Evolutionary conservation across 768 basidiomycete genomes (phyloP).

Genomic region (Rhodotorula babjevae): DNA sequence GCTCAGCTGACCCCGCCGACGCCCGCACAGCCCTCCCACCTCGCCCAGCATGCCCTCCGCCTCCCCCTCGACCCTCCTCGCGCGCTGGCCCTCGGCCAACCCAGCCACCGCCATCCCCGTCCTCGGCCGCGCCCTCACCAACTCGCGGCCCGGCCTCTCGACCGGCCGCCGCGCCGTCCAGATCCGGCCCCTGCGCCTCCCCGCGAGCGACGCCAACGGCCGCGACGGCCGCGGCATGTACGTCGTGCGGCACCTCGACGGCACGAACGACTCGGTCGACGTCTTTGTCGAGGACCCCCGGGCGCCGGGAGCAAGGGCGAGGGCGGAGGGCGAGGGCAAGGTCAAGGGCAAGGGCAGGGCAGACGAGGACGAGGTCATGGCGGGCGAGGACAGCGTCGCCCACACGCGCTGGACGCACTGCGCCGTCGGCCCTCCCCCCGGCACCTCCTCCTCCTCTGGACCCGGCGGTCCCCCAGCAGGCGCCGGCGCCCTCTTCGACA

Average conservation of each 20-base stretch:
- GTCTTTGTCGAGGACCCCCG: slow-evolving; percentile 32
- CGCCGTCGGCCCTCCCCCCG: slow-evolving; percentile 9
- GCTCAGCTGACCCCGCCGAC: no score
- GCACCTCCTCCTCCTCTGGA: background rate
- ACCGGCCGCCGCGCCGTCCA: slow-evolving; percentile 25
- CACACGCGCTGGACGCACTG: slow-evolving; percentile 29
- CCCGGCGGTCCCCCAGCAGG: background rate
- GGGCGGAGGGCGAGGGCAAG: slow-evolving; percentile 1
- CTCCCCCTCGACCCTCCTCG: slow-evolving; percentile 22
- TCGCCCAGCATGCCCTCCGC: background rate
- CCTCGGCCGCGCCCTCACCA: slow-evolving; percentile 27
- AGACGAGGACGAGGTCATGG: slow-evolving; percentile 4
- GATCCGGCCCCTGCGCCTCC: slow-evolving; percentile 20
- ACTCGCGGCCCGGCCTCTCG: background rate
- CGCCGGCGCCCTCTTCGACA: slow-evolving; percentile 28
- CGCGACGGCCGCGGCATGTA: slow-evolving; percentile 32
- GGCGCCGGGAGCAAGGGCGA: background rate
- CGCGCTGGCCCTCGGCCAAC: slow-evolving; percentile 32
- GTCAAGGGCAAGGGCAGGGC: background rate
- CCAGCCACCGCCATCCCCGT: slow-evolving; percentile 10
- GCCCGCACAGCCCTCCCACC: no score
- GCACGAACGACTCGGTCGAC: slow-evolving; percentile 1
- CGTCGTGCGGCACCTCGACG: slow-evolving; percentile 20
- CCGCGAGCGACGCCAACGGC: slow-evolving; percentile 1
- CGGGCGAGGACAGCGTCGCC: background rate